Percentiles rank a stretch among this genome's conserved stretches.
phyloP scores from a whole-genome alignment of 1,139 yeast species.

The Sugiyamaella grinbergsii region DNA sequence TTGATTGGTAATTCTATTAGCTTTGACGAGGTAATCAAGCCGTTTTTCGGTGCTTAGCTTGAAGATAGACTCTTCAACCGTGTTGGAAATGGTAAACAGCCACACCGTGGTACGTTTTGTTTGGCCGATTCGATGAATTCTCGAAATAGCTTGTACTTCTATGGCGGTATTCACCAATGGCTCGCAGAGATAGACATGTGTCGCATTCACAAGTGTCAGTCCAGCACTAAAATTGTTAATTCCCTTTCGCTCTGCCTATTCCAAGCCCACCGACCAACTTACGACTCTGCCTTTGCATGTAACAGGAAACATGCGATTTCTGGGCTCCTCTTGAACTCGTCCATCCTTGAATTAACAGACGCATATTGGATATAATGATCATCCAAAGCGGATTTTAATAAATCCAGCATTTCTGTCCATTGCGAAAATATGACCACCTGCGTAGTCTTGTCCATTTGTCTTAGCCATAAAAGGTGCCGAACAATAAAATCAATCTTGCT shows the following conservation, averaged over 20 bases:
- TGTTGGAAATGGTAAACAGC: slow-evolving; percentile 80
- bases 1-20: slow-evolving; percentile 18
- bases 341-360: slow-evolving; percentile 50
- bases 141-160: slow-evolving; percentile 86
- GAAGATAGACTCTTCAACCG: slow-evolving; percentile 89
- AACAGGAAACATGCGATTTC: slow-evolving; percentile 77
- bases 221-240: slow-evolving; percentile 53
- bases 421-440: slow-evolving; percentile 88
- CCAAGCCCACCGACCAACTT: no score
- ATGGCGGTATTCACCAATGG: slow-evolving; percentile 87
- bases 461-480: slow-evolving; percentile 63
- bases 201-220: slow-evolving; percentile 83
- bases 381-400: slow-evolving; percentile 67
- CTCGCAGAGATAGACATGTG: slow-evolving; percentile 86
- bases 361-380: slow-evolving; percentile 57
- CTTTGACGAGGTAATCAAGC: slow-evolving; percentile 29
- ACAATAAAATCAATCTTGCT: slow-evolving; percentile 84
- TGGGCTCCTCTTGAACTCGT: slow-evolving; percentile 64
- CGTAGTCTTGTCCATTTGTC: slow-evolving; percentile 58
- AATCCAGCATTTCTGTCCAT: slow-evolving; percentile 73
- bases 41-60: slow-evolving; percentile 39
- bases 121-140: slow-evolving; percentile 94
- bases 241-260: no score
- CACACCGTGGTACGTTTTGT: slow-evolving; percentile 77
- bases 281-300: slow-evolving; percentile 83